Base-by-base conservation (phyloP, 2,329 filamentous ascomycete genomes). In the Blastomyces silverae region DNA sequence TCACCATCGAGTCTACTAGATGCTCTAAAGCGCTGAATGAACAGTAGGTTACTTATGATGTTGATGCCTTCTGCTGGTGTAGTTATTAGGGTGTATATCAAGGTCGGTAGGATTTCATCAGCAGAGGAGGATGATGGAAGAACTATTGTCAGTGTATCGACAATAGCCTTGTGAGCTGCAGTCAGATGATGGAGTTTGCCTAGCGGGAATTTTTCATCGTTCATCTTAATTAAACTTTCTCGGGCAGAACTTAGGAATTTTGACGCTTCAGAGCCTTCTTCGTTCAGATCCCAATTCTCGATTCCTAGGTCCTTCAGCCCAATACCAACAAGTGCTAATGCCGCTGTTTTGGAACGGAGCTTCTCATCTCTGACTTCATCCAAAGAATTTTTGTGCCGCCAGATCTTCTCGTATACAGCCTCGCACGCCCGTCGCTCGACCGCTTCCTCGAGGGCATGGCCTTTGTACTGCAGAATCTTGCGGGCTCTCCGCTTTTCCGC, bases 341-440 rank as follows among this genome's bases (percentile, higher is more conserved):
- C 92, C 25, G 93, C 93, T 1, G 92, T 97, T 72, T 96, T 94
- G 11, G 94, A 99, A 39, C 94, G 86, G 61, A 99, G 81, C 74
- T 96, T 97, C 72, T 96, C 92, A 74, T 99, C 94, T 72, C 93
- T 86, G 15, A 94, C 92, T 76, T 97, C 93, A 73, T 99, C 94
- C 71, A 97, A 88, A 0, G 93, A 96, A 74, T 84, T 94, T 66
- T 89, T 86, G 75, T 99, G 94, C 58, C 92, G 87, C 84, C 93
- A 99, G 74, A 99, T 91, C 69, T 89, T 88, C 65, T 88, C 84
- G 73, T 97, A 97, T 57, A 93, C 87, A 63, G 88, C 87, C 73
- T 96, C 91, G 73, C 91, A 95, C 13, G 92, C 84, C 67, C 89
- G 86, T 68, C 90, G 85, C 75, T 99, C 94, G 0, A 97, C 90